Evolutionary conservation across 1,284 basidiomycete species (phyloP).

Genomic region (Moniliophthora roreri): DNA sequence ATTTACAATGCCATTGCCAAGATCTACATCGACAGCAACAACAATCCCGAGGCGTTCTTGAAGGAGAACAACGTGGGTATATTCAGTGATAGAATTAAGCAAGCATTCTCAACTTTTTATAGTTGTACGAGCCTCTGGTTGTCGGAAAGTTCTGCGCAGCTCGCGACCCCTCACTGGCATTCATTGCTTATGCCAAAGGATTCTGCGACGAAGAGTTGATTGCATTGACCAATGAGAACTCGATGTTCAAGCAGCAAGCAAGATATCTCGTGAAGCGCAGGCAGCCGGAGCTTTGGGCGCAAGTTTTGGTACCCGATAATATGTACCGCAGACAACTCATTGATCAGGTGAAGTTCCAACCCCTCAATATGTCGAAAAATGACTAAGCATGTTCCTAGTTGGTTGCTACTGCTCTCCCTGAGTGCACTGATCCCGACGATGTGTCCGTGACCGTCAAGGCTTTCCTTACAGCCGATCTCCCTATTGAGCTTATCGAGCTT

Average conservation of each 20-base stretch:
- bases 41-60: slow-evolving; percentile 95
- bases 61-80: slow-evolving; percentile 93
- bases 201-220: slow-evolving; percentile 99
- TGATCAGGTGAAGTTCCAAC: slow-evolving; percentile 70
- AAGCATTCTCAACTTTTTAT: slow-evolving; percentile 8
- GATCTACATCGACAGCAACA: slow-evolving; percentile 98
- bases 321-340: slow-evolving; percentile 92
- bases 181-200: slow-evolving; percentile 99
- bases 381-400: slow-evolving; percentile 49
- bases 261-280: slow-evolving; percentile 97
- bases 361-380: neutral
- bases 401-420: slow-evolving; percentile 92
- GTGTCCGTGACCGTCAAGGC: slow-evolving; percentile 99
- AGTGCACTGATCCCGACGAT: slow-evolving; percentile 98
- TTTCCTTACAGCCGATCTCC: slow-evolving; percentile 96
- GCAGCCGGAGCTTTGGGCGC: slow-evolving; percentile 94
- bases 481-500: slow-evolving; percentile 96
- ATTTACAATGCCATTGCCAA: slow-evolving; percentile 98
- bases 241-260: slow-evolving; percentile 99
- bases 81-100: neutral
- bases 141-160: slow-evolving; percentile 99
- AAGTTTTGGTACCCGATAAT: slow-evolving; percentile 90
- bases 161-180: slow-evolving; percentile 97
- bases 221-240: slow-evolving; percentile 97
- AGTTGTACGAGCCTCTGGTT: slow-evolving; percentile 94